These are phyloP conservation scores for Rutstroemia sp. DNA, from an alignment of 2,329 filamentous ascomycete species.

Conservation along the genomic window DNA sequence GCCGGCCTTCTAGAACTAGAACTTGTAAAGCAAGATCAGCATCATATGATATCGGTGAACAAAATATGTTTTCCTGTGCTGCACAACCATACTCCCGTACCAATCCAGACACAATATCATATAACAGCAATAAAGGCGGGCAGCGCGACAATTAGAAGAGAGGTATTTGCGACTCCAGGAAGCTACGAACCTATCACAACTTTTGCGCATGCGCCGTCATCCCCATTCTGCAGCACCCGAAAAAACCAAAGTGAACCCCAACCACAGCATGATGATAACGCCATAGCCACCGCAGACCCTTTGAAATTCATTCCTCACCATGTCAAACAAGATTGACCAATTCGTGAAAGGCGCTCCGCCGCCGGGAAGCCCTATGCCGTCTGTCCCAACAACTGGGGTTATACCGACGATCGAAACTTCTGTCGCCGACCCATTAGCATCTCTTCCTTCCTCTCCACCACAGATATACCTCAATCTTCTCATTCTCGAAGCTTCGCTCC, in stretches of 20 bases:
- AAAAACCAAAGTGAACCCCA: background rate
- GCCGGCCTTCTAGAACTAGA: constrained; percentile 2
- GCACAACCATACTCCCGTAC: background rate
- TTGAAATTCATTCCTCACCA: constrained; percentile 13
- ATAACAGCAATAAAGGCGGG: no score
- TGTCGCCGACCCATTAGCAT: constrained; percentile 27
- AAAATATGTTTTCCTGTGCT: background rate
- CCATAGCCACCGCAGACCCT: constrained; percentile 10
- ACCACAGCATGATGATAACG: constrained; percentile 13
- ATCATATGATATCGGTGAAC: background rate
- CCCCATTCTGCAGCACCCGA: background rate
- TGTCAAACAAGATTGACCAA: constrained; percentile 50
- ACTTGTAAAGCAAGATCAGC: background rate
- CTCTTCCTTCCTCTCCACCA: constrained; percentile 31
- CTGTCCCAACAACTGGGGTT: constrained; percentile 33
- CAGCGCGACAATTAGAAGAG: no score
- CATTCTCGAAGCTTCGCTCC: constrained; percentile 89
- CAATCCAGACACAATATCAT: background rate
- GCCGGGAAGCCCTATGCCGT: constrained; percentile 39
- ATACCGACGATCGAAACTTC: constrained; percentile 24
- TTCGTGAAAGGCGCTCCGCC: constrained; percentile 84
- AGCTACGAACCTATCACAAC: background rate
- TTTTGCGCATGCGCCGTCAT: background rate
- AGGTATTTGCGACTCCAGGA: background rate
- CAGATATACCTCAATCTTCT: constrained; percentile 93